phyloP scores from a whole-genome alignment of 129 eudicot species.

The Scalesia atractyloides region DNA sequence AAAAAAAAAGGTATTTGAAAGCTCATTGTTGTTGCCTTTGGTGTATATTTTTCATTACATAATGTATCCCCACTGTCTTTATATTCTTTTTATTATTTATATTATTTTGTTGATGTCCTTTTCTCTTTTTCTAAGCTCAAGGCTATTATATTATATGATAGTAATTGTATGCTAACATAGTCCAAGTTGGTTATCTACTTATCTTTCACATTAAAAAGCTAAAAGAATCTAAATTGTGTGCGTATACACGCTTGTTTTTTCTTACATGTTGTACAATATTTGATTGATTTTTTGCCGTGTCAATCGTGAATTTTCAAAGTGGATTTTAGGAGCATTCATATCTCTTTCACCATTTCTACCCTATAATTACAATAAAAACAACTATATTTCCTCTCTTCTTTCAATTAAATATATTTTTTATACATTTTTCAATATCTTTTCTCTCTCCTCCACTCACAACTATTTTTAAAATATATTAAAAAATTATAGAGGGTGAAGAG shows the following conservation, averaged over 20 bases:
- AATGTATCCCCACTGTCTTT: slow-evolving; percentile 16
- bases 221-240: slow-evolving; percentile 19
- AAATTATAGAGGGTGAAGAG: too few relatives aligned
- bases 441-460: too few relatives aligned
- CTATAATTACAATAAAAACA: too few relatives aligned
- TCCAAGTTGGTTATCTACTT: slow-evolving; percentile 38
- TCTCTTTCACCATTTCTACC: too few relatives aligned
- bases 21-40: slow-evolving; percentile 26
- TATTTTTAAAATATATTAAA: too few relatives aligned
- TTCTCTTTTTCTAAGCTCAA: slow-evolving; percentile 32
- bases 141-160: slow-evolving; percentile 28
- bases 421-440: too few relatives aligned
- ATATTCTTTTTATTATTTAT: slow-evolving; percentile 19
- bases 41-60: slow-evolving; percentile 21
- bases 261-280: slow-evolving; percentile 28
- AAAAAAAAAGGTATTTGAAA: slow-evolving; percentile 39
- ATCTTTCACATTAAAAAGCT: slow-evolving; percentile 22
- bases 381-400: too few relatives aligned
- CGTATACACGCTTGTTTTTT: neutral
- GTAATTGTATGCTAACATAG: slow-evolving; percentile 4
- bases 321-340: too few relatives aligned
- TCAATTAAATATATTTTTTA: too few relatives aligned
- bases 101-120: slow-evolving; percentile 34
- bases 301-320: slow-evolving; percentile 28
- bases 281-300: slow-evolving; percentile 15